Conservation (phyloP, 2,329 filamentous ascomycete species). For the Diaporthe ampelina region DNA sequence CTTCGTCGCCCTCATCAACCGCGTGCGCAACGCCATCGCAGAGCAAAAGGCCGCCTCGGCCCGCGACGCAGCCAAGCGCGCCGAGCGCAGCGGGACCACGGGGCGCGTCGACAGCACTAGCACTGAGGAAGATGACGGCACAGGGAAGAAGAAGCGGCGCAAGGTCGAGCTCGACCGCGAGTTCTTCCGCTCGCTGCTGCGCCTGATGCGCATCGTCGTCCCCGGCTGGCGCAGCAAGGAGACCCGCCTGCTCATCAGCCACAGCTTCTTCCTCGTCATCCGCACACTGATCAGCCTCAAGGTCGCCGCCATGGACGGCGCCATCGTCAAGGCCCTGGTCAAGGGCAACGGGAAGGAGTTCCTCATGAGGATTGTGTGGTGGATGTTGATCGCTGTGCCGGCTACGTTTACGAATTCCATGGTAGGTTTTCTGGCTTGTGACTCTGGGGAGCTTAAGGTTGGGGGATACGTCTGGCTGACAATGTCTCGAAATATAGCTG, state of each 20-base stretch:
- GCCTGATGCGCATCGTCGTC: constrained; percentile 87
- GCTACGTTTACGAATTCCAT: constrained; percentile 99
- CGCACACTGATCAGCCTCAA: constrained; percentile 94
- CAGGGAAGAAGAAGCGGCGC: constrained; percentile 67
- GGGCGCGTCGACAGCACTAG: constrained; percentile 53
- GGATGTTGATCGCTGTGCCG: constrained; percentile 97
- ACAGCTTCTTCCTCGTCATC: constrained; percentile 92
- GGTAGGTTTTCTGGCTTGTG: constrained; percentile 67
- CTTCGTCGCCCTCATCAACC: constrained; percentile 84
- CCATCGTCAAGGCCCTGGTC: constrained; percentile 91
- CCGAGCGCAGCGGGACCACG: constrained; percentile 64
- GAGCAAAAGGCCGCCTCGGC: constrained; percentile 90
- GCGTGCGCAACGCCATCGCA: constrained; percentile 90
- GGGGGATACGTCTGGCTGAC: neutral
- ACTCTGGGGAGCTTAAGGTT: neutral
- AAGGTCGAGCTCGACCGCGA: constrained; percentile 95
- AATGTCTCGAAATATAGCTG: constrained; percentile 66
- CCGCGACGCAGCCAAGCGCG: constrained; percentile 72
- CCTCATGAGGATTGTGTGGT: constrained; percentile 89
- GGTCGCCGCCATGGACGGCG: constrained; percentile 95
- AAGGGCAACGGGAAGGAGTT: constrained; percentile 94
- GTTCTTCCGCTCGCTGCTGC: constrained; percentile 79
- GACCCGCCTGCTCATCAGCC: constrained; percentile 85
- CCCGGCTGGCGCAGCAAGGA: constrained; percentile 93
- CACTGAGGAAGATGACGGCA: constrained; percentile 42